Base-by-base conservation (phyloP, 495 filamentous ascomycete genomes). In the Chaetomium cochliodes region DNA sequence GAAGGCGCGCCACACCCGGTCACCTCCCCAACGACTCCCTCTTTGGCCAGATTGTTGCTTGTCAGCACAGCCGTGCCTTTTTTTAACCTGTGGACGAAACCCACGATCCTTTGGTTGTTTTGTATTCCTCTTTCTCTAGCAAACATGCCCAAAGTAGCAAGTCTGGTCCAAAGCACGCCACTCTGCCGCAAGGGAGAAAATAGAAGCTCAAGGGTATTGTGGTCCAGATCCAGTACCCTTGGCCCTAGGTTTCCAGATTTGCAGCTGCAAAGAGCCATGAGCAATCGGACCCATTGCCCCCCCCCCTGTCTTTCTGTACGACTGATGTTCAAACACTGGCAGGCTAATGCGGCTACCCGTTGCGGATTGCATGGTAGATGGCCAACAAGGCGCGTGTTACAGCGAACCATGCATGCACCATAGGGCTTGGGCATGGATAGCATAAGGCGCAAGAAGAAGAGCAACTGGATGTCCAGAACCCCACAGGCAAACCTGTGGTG, bases 311-410 rank as follows among this genome's bases (percentile, higher is more conserved):
- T 50, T 65, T 54, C 62, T 67, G 65, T 67, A 71, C 65, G 65
- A 73, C 65, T 72, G 76, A 77, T 64, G 76, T 77, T 76, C 78
- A 79, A 80, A 79, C 78, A 79, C 76, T 65, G 72, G 69, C 65
- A 62, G 61, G 63, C 78, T 77, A 79, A 77, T 79, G 77, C 76
- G 72, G 67, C 62, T 70, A 72, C 60, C 78, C 77, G 74, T 39
- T 15, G 42, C 60, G 66, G 57, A 62, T n/a, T 64, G 67, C 67
- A 71, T 50, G 44, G 64, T 20, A 42, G 28, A 26, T 16, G 55
- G 46, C 65, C 59, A 67, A 62, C 63, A 60, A 63, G 18, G 58
- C 11, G 58, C 12, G 22, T n/a, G 16, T 26, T 25, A 8, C 47
- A 52, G 7, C 23, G 20, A 41, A 59, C 62, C 53, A 46, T 60